These are phyloP conservation scores for Pleurotus ostreatus DNA, from an alignment of 768 basidiomycete genomes.

Conservation along the genomic window DNA sequence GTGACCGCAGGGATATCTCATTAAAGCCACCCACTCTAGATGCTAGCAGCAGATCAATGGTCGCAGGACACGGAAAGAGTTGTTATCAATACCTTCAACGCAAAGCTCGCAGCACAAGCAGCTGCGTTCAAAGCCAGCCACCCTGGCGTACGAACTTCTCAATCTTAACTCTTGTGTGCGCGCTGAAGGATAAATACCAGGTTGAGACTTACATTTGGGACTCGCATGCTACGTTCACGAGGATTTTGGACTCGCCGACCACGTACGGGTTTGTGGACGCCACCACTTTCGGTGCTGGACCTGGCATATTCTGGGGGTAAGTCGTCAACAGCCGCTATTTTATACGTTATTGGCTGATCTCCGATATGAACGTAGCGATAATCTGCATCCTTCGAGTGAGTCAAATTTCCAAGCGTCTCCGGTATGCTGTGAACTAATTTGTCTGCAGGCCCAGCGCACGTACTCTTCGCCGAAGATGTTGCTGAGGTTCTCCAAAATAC, in stretches of 20 bases:
- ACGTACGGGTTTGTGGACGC: constrained; percentile 56
- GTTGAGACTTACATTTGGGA: constrained; percentile 49
- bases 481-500: constrained; percentile 21
- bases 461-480: constrained; percentile 29
- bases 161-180: not conserved
- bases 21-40: not conserved
- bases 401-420: not conserved
- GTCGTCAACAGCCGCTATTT: constrained; percentile 11
- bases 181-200: constrained; percentile 18
- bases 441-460: constrained; percentile 34
- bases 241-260: constrained; percentile 42
- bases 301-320: constrained; percentile 54
- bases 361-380: constrained; percentile 30
- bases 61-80: constrained; percentile 35
- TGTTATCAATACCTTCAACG: constrained; percentile 51
- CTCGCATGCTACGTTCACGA: constrained; percentile 43
- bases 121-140: constrained; percentile 38
- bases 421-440: not conserved
- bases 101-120: constrained; percentile 39
- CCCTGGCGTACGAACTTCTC: constrained; percentile 34
- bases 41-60: constrained; percentile 46
- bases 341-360: too few relatives aligned
- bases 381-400: constrained; percentile 52
- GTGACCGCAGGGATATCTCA: not conserved
- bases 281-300: constrained; percentile 36